Evolutionary conservation across 2,329 filamentous ascomycete species (phyloP), one percentile per base, ranked within the genome.

Genomic region (Neophaeococcomyces aloes): DNA sequence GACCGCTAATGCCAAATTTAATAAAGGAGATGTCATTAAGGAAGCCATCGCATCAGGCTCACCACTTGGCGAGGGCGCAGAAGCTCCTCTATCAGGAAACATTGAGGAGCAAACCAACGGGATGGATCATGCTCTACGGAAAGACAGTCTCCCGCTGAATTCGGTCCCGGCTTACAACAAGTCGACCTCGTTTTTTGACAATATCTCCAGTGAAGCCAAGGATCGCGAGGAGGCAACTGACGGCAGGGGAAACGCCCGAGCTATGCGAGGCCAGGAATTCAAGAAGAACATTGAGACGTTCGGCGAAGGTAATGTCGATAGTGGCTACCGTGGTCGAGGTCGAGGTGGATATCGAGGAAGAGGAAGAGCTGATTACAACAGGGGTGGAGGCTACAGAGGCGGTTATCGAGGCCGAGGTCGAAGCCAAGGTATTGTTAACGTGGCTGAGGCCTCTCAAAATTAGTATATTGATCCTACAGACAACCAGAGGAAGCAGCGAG

Each of bases 241-340:
- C 3, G 74, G 78, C 50, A 78, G 79, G 60, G 72, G 78, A n/a
- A 81, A 83, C 45, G 87, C 86, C 25, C 79, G 84, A 37, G 86
- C 94, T 61, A 93, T 91, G 79, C 80, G 91, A 42, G 82, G 80
- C 30, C 87, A 96, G 62, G 91, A 96, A 62, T 85, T 94, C 61
- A 86, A 82, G 62, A 87, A 86, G 68, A 96, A 96, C 61, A 84
- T 98, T 59, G 91, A 98, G 67, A 98, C 91, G 0, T 98, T 98
- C 55, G 91, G 91, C 7, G 88, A 96, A 62, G 88, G 88, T 42
- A 95, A 87, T 54, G 88, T 98, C 17, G 91, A 98, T 48, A 78
- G 79, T 42, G 81, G 84, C 51, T 91, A 80, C 64, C 81, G 87
- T 40, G 85, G 86, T 23, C 76, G 86, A 33, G 84, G 84, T 29